Percentiles rank a stretch among this genome's conserved stretches.
phyloP scores from a whole-genome alignment of 768 basidiomycete species.

The Lyophyllum shimeji region DNA sequence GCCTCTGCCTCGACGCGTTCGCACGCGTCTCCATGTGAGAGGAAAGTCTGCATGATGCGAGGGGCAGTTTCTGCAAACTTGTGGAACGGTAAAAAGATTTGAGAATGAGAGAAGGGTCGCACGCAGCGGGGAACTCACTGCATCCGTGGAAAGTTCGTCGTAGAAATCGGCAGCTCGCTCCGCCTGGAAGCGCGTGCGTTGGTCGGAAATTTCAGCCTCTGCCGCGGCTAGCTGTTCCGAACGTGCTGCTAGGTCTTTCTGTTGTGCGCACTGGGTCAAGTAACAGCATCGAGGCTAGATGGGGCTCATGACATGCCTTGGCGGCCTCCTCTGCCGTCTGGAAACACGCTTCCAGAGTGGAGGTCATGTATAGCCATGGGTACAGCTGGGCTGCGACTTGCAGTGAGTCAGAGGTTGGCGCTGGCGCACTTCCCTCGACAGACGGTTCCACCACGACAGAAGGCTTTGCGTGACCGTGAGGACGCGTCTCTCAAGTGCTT shows the following conservation, averaged over 20 bases:
- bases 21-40: conserved; percentile 45
- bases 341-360: conserved; percentile 53
- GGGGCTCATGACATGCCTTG: conserved; percentile 24
- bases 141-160: conserved; percentile 39
- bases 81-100: background rate
- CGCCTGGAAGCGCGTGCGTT: conserved; percentile 40
- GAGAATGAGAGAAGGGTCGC: background rate
- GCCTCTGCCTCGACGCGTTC: conserved; percentile 40
- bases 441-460: conserved; percentile 2
- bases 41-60: conserved; percentile 46
- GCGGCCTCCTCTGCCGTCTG: conserved; percentile 36
- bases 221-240: conserved; percentile 32
- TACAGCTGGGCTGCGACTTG: conserved; percentile 53
- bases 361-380: conserved; percentile 62
- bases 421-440: conserved; percentile 12
- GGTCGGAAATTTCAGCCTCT: conserved; percentile 42
- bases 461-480: conserved; percentile 4
- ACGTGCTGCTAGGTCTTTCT: conserved; percentile 38
- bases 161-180: conserved; percentile 43
- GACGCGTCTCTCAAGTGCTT: background rate
- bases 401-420: conserved; percentile 35
- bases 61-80: conserved; percentile 48
- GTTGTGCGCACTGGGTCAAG: background rate
- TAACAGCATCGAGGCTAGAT: background rate
- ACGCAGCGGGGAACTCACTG: conserved; percentile 26